These are phyloP conservation scores for Yarrowia sp. DNA, from an alignment of 805 yeast genomes.

Conservation along the genomic window DNA sequence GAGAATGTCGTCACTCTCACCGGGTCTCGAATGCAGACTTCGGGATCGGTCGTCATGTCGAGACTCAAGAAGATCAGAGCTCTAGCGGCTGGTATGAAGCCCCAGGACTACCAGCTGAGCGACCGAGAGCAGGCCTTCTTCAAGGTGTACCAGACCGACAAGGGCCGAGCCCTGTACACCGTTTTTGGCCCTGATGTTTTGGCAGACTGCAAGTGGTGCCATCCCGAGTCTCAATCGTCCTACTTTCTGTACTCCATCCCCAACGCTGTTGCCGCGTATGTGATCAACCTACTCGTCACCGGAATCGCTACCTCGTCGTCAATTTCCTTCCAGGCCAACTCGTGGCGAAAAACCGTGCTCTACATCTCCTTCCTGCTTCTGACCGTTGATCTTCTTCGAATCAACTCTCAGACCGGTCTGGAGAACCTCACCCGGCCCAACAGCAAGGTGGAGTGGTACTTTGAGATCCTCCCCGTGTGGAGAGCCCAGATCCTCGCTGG, in stretches of 20 bases:
- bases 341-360: constrained; percentile 19
- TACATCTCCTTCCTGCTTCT: constrained; percentile 9
- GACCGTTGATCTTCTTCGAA: constrained; percentile 9
- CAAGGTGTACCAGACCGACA: constrained; percentile 26
- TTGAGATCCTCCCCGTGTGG: constrained; percentile 29
- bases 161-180: constrained; percentile 31
- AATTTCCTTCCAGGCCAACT: constrained; percentile 25
- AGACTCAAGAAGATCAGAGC: constrained; percentile 27
- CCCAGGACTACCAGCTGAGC: constrained; percentile 9
- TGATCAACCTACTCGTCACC: constrained; percentile 28
- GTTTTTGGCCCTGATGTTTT: constrained; percentile 33
- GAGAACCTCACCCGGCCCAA: constrained; percentile 27
- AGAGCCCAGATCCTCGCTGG: constrained; percentile 28
- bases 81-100: neutral
- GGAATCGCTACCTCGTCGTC: constrained; percentile 29
- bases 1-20: constrained; percentile 30
- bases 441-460: constrained; percentile 29
- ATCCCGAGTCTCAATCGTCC: constrained; percentile 22
- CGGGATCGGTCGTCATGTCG: constrained; percentile 29
- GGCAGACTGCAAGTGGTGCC: constrained; percentile 33
- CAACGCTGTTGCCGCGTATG: constrained; percentile 29
- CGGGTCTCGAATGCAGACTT: constrained; percentile 30
- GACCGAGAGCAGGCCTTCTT: constrained; percentile 28
- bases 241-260: constrained; percentile 31
- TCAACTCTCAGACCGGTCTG: constrained; percentile 20